Percentiles rank a stretch among this genome's conserved stretches.
These are phyloP conservation scores for Camelina laxa DNA, from an alignment of 345 rosid species.

Conservation along the genomic window DNA sequence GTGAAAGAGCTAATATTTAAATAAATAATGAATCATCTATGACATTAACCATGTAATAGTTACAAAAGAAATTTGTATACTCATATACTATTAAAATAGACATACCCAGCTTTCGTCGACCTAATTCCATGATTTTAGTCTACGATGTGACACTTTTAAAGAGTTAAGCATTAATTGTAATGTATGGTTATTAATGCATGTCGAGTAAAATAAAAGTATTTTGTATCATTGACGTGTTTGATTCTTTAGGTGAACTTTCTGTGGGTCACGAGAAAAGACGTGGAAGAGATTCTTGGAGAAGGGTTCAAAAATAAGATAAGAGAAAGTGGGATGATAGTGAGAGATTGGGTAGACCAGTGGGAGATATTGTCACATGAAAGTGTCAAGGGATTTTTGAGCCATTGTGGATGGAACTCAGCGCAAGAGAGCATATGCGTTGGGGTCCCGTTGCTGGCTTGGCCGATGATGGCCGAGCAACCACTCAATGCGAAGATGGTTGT, in stretches of 20 bases:
- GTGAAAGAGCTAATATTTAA: too few relatives aligned
- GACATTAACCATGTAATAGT: too few relatives aligned
- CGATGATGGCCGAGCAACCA: slow-evolving; percentile 81
- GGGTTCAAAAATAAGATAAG: slow-evolving; percentile 57
- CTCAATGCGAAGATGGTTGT: slow-evolving; percentile 64
- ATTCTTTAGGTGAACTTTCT: slow-evolving; percentile 15
- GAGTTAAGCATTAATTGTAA: too few relatives aligned
- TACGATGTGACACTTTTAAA: too few relatives aligned
- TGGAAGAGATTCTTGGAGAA: slow-evolving; percentile 45
- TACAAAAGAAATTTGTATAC: too few relatives aligned
- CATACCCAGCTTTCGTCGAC: too few relatives aligned
- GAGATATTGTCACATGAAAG: slow-evolving; percentile 65
- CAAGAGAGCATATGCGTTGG: slow-evolving; percentile 72
- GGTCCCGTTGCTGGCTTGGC: slow-evolving; percentile 81
- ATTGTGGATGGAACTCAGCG: slow-evolving; percentile 90
- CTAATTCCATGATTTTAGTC: too few relatives aligned
- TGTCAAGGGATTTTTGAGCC: slow-evolving; percentile 72
- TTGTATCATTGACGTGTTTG: not conserved
- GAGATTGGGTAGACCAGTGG: slow-evolving; percentile 77
- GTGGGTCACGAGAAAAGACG: slow-evolving; percentile 63
- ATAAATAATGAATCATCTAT: too few relatives aligned
- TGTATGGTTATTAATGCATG: too few relatives aligned
- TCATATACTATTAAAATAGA: too few relatives aligned
- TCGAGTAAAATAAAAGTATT: too few relatives aligned
- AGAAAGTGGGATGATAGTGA: slow-evolving; percentile 60